Conservation (phyloP, 1,284 basidiomycete genomes). For the Ceratobasidium sp. region DNA sequence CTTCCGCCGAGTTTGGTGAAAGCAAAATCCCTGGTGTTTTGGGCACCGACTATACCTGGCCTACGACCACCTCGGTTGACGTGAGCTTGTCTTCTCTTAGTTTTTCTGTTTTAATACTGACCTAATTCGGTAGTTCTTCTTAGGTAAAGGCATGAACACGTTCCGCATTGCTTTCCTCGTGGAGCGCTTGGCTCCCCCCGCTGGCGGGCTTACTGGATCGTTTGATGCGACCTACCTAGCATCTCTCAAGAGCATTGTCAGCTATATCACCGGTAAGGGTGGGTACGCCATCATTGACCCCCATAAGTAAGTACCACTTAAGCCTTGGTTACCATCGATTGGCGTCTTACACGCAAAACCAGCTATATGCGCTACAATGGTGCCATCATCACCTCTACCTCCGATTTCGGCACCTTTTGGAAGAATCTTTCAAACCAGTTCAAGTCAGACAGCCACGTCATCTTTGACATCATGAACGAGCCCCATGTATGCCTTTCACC, state of each 20-base stretch:
- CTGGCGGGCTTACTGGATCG: conserved; percentile 52
- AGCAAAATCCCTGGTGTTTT: conserved; percentile 47
- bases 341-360: conserved; percentile 43
- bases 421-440: conserved; percentile 68
- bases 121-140: conserved; percentile 61
- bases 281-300: conserved; percentile 69
- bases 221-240: conserved; percentile 65
- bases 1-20: conserved; percentile 71
- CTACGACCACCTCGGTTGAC: conserved; percentile 63
- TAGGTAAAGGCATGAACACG: conserved; percentile 70
- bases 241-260: conserved; percentile 66
- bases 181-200: conserved; percentile 68
- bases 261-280: conserved; percentile 72
- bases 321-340: background rate
- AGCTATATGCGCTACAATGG: conserved; percentile 73
- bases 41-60: conserved; percentile 62
- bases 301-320: conserved; percentile 56
- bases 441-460: conserved; percentile 42
- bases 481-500: conserved; percentile 61
- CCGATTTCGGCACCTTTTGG: conserved; percentile 71
- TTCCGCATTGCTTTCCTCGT: conserved; percentile 74
- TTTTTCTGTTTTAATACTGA: conserved; percentile 17
- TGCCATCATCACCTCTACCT: conserved; percentile 63
- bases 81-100: conserved; percentile 52
- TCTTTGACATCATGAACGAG: conserved; percentile 73